Percentiles rank a stretch among this genome's conserved stretches.
These are phyloP conservation scores for Penicillium angulare DNA, from an alignment of 495 filamentous ascomycete genomes.

Conservation along the genomic window DNA sequence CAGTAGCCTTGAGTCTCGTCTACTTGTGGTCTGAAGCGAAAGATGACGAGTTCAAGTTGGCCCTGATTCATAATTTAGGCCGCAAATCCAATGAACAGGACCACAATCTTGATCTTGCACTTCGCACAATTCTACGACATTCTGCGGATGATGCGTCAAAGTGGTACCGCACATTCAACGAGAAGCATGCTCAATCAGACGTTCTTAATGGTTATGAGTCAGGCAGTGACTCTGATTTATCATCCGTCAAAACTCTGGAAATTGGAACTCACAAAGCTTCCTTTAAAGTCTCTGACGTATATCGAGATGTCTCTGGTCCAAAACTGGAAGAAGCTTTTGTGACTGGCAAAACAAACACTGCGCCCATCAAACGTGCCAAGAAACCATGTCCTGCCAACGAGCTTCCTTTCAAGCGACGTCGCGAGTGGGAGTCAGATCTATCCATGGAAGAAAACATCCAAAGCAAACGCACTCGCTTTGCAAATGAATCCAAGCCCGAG, in stretches of 20 bases:
- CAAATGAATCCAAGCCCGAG: constrained; percentile 19
- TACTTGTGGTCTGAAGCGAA: constrained; percentile 20
- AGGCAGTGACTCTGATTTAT: constrained; percentile 45
- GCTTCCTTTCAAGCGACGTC: constrained; percentile 23
- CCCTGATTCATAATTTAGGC: constrained; percentile 17
- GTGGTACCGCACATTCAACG: constrained; percentile 14
- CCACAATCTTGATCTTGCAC: constrained; percentile 7
- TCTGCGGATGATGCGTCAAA: constrained; percentile 10
- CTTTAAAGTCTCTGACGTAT: constrained; percentile 22
- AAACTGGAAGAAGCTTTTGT: constrained; percentile 19
- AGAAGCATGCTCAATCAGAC: not conserved
- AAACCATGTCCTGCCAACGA: constrained; percentile 21
- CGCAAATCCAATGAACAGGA: not conserved
- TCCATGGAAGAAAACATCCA: constrained; percentile 23
- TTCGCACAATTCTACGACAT: constrained; percentile 14
- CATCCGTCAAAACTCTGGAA: constrained; percentile 39
- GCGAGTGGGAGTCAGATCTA: constrained; percentile 28
- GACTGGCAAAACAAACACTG: constrained; percentile 32
- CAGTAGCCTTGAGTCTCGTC: constrained; percentile 13
- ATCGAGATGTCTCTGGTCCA: constrained; percentile 24
- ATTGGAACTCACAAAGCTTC: constrained; percentile 20
- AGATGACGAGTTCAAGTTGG: constrained; percentile 21
- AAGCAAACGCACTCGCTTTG: constrained; percentile 29
- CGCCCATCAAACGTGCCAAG: constrained; percentile 23
- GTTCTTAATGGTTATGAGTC: constrained; percentile 12